Evolutionary conservation across 352 stramenopile species (phyloP).

Genomic region (Globisporangium uncinulatum): DNA sequence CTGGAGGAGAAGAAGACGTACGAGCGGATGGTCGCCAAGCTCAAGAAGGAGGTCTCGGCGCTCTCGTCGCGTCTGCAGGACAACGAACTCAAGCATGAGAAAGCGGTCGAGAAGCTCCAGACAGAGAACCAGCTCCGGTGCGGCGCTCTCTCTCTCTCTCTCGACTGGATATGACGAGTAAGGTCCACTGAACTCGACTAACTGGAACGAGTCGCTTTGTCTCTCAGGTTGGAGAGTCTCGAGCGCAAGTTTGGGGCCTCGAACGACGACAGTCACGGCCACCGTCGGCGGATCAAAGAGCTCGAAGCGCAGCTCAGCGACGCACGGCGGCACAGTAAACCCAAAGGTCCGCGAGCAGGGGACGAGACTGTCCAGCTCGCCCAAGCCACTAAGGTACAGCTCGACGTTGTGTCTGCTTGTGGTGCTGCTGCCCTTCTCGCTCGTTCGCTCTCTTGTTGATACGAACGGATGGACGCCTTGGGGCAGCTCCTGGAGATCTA

Average conservation of each 20-base stretch:
- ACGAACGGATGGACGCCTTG: background rate
- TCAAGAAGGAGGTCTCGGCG: slow-evolving; percentile 58
- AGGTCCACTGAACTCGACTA: background rate
- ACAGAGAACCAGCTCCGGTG: slow-evolving; percentile 34
- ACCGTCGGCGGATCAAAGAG: slow-evolving; percentile 41
- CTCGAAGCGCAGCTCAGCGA: slow-evolving; percentile 49
- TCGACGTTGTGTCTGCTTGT: background rate
- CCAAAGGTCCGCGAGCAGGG: slow-evolving; percentile 30
- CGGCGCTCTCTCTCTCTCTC: background rate
- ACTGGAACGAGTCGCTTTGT: background rate
- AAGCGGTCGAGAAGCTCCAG: slow-evolving; percentile 44
- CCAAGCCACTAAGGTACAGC: slow-evolving; percentile 67
- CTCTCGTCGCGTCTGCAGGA: slow-evolving; percentile 53
- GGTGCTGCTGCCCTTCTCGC: background rate
- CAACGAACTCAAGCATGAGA: slow-evolving; percentile 33
- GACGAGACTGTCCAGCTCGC: slow-evolving; percentile 48
- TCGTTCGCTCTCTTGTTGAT: background rate
- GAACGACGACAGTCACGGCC: slow-evolving; percentile 29
- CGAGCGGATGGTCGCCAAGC: slow-evolving; percentile 58
- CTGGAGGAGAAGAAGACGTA: slow-evolving; percentile 69
- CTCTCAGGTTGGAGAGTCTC: slow-evolving; percentile 22
- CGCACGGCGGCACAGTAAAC: slow-evolving; percentile 36
- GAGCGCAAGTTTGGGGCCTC: slow-evolving; percentile 22
- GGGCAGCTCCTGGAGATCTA: slow-evolving; percentile 71
- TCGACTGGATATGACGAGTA: background rate